phyloP scores from a whole-genome alignment of 768 basidiomycete species.

The Austroboletus eburneus region DNA sequence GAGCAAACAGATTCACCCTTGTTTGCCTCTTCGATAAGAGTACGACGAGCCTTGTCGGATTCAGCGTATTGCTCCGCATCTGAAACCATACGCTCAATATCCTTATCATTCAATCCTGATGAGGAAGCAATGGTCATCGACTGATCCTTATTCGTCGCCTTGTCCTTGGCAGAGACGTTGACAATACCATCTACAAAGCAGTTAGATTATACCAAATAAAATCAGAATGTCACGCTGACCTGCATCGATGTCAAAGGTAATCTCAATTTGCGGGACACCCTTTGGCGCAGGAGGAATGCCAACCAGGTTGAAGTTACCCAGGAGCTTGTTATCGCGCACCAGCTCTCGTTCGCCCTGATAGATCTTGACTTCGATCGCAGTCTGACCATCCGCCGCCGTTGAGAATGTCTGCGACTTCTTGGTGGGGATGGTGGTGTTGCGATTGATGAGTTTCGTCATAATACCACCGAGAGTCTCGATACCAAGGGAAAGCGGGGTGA shows the following conservation, averaged over 20 bases:
- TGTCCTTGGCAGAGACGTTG: slow-evolving; percentile 94
- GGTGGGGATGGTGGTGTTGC: slow-evolving; percentile 99
- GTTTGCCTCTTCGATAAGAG: slow-evolving; percentile 94
- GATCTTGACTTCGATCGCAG: slow-evolving; percentile 99
- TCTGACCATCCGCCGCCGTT: slow-evolving; percentile 97
- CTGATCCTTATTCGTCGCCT: slow-evolving; percentile 86
- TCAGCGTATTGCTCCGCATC: slow-evolving; percentile 95
- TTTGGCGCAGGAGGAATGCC: slow-evolving; percentile 86
- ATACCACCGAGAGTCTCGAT: slow-evolving; percentile 98
- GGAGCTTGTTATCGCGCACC: slow-evolving; percentile 96
- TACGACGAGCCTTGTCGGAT: slow-evolving; percentile 81
- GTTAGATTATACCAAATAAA: not conserved
- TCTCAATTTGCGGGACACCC: slow-evolving; percentile 75
- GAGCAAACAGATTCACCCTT: slow-evolving; percentile 91
- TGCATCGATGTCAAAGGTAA: slow-evolving; percentile 97
- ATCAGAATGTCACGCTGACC: slow-evolving; percentile 39
- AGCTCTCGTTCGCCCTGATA: slow-evolving; percentile 99
- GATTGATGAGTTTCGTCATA: slow-evolving; percentile 97
- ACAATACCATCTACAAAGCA: slow-evolving; percentile 77
- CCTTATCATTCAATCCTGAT: slow-evolving; percentile 92
- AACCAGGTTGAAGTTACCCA: slow-evolving; percentile 99
- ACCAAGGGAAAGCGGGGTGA: slow-evolving; percentile 93
- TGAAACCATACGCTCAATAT: slow-evolving; percentile 95
- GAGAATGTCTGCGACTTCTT: slow-evolving; percentile 99
- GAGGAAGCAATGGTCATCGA: slow-evolving; percentile 98